Base-by-base conservation (phyloP, 495 filamentous ascomycete genomes). In the Tricharina praecox region DNA sequence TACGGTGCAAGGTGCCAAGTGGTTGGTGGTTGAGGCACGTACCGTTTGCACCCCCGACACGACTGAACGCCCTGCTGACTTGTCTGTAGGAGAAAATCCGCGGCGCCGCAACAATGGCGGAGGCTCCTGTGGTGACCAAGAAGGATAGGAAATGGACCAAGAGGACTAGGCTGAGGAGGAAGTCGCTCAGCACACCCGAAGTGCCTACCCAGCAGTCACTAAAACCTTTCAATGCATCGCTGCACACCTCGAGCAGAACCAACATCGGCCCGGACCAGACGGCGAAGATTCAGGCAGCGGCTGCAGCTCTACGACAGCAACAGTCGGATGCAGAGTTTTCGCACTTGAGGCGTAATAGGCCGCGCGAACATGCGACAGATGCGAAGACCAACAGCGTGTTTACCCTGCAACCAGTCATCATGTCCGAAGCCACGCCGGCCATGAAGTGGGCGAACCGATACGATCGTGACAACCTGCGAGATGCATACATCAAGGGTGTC, bases 381-480 rank as follows among this genome's bases (percentile, higher is more conserved):
- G 55, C 63, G 51, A 65, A 72, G 38, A 96, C 90, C 0, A 87
- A 80, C 64, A 96, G 90, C 42, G 76, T 93, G 19, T 72, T 96
- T 55, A 94, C 87, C 10, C 71, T 95, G 33, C 85, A 93, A 59
- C 80, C 87, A 7, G 72, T 75, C 28, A 82, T 96, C 43, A 64
- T 93, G 57, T 88, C 70, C 47, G 90, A 90, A 57, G 92, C 86
- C 15, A 85, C 79, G 13, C 79, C 85, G 20, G 90, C 90, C 9
- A 81, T 97, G 78, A 88, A 94, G 62, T 97, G 90, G 90, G 83
- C 88, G 8, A 84, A 70, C 59, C 78, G 78, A 48, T 90, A 85
- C 53, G 88, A 97, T 58, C 86, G 86, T 63, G 76, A 90, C 57
- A 71, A 77, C 2, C 80, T 90, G 49, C 71, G 84, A 13, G 75